Evolutionary conservation across 2,329 filamentous ascomycete species (phyloP).

Genomic region (Chaetomium strumarium): DNA sequence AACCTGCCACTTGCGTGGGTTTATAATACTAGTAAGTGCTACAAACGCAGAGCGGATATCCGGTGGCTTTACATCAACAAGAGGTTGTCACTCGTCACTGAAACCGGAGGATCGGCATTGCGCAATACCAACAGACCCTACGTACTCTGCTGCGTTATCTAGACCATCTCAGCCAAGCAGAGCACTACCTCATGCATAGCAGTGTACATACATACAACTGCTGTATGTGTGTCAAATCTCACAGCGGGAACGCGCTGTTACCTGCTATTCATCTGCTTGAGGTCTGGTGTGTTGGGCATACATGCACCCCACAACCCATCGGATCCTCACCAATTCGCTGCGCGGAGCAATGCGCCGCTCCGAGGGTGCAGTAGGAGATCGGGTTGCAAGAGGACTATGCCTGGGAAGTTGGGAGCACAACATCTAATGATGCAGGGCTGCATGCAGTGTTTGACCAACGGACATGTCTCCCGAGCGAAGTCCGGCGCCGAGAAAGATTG

Average conservation of each 20-base stretch:
- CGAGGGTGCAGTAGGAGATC: conserved; percentile 6
- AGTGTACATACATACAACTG: neutral
- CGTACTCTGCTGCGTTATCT: neutral
- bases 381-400: conserved; percentile 14
- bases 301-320: conserved; percentile 14
- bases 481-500: neutral
- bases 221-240: neutral
- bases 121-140: neutral
- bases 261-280: neutral
- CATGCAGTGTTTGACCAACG: conserved; percentile 19
- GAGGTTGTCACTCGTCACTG: neutral
- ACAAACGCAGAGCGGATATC: too few relatives aligned
- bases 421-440: conserved; percentile 8
- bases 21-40: too few relatives aligned
- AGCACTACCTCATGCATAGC: neutral
- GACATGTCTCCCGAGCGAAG: neutral
- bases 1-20: too few relatives aligned
- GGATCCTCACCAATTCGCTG: neutral
- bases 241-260: neutral
- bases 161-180: conserved; percentile 5
- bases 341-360: conserved; percentile 3
- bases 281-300: conserved; percentile 16
- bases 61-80: too few relatives aligned
- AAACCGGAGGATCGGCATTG: neutral
- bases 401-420: neutral